phyloP scores from a whole-genome alignment of 1,139 yeast species.

The Saccharomyces hybrid region DNA sequence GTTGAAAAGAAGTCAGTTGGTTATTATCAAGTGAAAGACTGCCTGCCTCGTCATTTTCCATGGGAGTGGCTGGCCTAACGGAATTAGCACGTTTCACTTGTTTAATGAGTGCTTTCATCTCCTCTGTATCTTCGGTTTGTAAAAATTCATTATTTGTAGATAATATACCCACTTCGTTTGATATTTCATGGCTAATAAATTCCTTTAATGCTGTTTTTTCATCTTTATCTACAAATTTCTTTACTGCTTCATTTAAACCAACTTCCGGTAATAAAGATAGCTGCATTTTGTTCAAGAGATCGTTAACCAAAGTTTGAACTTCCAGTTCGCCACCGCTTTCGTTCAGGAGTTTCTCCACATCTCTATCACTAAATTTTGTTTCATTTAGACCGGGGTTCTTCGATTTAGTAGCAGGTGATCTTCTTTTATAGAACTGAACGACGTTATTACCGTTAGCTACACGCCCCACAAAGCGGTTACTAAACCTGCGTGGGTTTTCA shows the following conservation, averaged over 20 bases:
- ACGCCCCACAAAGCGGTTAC: slow-evolving; percentile 80
- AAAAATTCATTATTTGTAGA: slow-evolving; percentile 37
- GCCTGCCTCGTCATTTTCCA: background rate
- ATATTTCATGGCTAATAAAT: slow-evolving; percentile 62
- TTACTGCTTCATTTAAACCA: slow-evolving; percentile 69
- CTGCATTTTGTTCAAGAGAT: slow-evolving; percentile 53
- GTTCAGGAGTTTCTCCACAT: slow-evolving; percentile 17
- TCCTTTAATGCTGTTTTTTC: slow-evolving; percentile 64
- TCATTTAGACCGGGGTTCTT: slow-evolving; percentile 12
- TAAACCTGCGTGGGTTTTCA: slow-evolving; percentile 82
- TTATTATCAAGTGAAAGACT: background rate
- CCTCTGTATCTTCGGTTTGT: slow-evolving; percentile 31
- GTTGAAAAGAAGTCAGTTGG: background rate
- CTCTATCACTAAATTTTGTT: slow-evolving; percentile 23
- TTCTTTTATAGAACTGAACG: slow-evolving; percentile 52
- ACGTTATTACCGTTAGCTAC: slow-evolving; percentile 89
- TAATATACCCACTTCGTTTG: slow-evolving; percentile 52
- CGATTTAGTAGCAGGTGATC: slow-evolving; percentile 18
- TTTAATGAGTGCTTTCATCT: slow-evolving; percentile 27
- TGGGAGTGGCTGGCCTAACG: background rate
- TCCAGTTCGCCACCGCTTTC: slow-evolving; percentile 36
- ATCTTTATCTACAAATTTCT: slow-evolving; percentile 69
- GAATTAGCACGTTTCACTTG: slow-evolving; percentile 24
- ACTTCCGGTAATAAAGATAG: slow-evolving; percentile 63
- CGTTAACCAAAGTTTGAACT: slow-evolving; percentile 54